phyloP scores from a whole-genome alignment of 78 protist genomes.

The Dictyostelium discoideum region DNA sequence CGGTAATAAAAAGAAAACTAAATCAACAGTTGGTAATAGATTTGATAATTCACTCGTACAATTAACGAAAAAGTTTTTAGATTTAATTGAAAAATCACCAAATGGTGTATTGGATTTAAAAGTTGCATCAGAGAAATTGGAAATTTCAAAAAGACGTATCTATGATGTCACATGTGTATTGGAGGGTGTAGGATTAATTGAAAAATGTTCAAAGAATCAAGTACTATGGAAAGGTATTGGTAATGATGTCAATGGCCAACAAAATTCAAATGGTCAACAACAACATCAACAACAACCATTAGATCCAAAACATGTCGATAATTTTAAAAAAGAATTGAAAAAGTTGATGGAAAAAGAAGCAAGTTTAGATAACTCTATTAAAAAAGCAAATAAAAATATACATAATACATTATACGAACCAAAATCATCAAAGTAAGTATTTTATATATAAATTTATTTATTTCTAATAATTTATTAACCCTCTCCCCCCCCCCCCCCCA shows the following conservation, averaged over 20 bases:
- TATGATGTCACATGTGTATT: constrained; percentile 98
- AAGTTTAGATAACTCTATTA: constrained; percentile 9
- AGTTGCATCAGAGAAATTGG: constrained; percentile 76
- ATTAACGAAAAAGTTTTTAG: constrained; percentile 69
- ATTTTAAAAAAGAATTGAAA: constrained; percentile 35
- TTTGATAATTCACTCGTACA: constrained; percentile 68
- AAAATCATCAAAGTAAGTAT: constrained; percentile 41
- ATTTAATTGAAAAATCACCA: constrained; percentile 53
- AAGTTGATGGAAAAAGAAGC: constrained; percentile 51
- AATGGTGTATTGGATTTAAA: constrained; percentile 89
- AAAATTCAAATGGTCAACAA: constrained; percentile 6
- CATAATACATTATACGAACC: constrained; percentile 3
- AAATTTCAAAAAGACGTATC: constrained; percentile 94
- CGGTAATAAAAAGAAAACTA: not conserved
- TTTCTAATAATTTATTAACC: not conserved
- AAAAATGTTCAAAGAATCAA: constrained; percentile 94
- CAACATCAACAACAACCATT: not conserved
- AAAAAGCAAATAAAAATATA: constrained; percentile 23
- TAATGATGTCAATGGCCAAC: not conserved
- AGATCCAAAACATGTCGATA: constrained; percentile 55
- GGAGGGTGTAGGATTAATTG: constrained; percentile 96
- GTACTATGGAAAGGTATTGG: constrained; percentile 90
- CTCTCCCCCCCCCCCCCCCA: too few relatives aligned
- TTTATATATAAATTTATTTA: not conserved
- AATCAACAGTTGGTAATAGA: constrained; percentile 25